A percentile compares a stretch with the other conserved stretches of the same genome.
Evolutionary conservation across 78 protist genomes (phyloP).

Genomic region (Dictyostelium capitatum): DNA sequence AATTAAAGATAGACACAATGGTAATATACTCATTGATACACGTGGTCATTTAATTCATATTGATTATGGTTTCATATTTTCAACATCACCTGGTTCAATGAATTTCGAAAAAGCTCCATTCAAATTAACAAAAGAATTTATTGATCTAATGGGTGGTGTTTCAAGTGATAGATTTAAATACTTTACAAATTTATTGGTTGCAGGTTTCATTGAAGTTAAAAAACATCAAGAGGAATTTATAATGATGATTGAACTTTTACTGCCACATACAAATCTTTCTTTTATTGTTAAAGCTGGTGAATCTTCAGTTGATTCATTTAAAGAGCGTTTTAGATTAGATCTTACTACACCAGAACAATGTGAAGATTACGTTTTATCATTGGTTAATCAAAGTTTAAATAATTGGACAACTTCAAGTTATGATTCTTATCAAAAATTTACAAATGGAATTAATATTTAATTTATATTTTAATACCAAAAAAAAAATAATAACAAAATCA

Average conservation of each 20-base stretch:
- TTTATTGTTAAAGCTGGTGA: constrained; percentile 38
- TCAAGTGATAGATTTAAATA: constrained; percentile 72
- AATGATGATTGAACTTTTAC: constrained; percentile 70
- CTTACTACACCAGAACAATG: constrained; percentile 28
- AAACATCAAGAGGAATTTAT: constrained; percentile 67
- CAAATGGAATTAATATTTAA: constrained; percentile 61
- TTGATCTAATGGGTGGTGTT: constrained; percentile 79
- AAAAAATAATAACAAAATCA: no score
- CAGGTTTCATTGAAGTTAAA: constrained; percentile 87
- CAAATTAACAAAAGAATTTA: constrained; percentile 84
- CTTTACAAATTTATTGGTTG: constrained; percentile 56
- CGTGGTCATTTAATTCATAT: constrained; percentile 89
- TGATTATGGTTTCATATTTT: constrained; percentile 89
- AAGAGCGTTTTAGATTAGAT: constrained; percentile 20
- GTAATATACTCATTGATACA: constrained; percentile 85
- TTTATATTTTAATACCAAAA: no score
- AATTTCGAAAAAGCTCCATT: constrained; percentile 92
- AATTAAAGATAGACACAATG: constrained; percentile 94
- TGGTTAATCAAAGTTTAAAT: constrained; percentile 25
- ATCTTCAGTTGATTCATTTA: not conserved
- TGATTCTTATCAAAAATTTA: constrained; percentile 77
- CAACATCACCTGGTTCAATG: constrained; percentile 87
- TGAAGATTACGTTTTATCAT: not conserved
- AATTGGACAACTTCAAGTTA: constrained; percentile 72
- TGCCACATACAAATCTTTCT: constrained; percentile 49